Percentiles rank a stretch among this genome's conserved stretches.
phyloP scores from a whole-genome alignment of 2,329 filamentous ascomycete genomes.

The Fusarium burgessii region DNA sequence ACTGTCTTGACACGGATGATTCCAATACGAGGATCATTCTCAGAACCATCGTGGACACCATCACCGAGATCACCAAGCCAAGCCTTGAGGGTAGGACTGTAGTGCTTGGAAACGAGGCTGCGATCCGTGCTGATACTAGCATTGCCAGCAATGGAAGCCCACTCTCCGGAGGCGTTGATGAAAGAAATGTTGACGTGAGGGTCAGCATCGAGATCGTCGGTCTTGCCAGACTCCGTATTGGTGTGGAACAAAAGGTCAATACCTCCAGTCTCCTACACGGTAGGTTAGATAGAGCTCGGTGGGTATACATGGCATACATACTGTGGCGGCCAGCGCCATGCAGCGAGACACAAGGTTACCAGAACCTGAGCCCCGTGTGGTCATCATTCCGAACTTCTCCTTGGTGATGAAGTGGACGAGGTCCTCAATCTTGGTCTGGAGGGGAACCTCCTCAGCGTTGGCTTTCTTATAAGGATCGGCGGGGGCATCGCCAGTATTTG shows the following conservation, averaged over 20 bases:
- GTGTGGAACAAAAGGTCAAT: constrained; percentile 91
- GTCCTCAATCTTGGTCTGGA: constrained; percentile 82
- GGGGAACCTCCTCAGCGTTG: constrained; percentile 69
- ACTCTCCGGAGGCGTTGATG: constrained; percentile 80
- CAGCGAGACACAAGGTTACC: constrained; percentile 81
- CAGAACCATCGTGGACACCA: constrained; percentile 83
- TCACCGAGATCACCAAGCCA: constrained; percentile 91
- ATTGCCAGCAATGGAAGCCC: constrained; percentile 86
- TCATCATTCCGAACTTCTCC: constrained; percentile 91
- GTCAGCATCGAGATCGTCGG: constrained; percentile 79
- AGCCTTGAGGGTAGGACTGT: constrained; percentile 78
- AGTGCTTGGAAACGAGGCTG: constrained; percentile 77
- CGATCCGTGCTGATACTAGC: constrained; percentile 78
- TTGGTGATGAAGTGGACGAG: constrained; percentile 76
- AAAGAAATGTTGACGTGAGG: constrained; percentile 85
- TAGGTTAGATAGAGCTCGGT: constrained; percentile 2
- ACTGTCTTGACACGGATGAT: constrained; percentile 81
- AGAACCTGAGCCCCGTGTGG: constrained; percentile 74
- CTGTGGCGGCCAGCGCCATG: constrained; percentile 86
- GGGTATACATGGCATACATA: constrained; percentile 53
- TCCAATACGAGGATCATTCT: constrained; percentile 83
- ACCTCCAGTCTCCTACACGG: constrained; percentile 75
- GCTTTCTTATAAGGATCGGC: constrained; percentile 86
- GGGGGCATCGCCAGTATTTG: constrained; percentile 70
- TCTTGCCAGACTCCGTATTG: constrained; percentile 91